Evolutionary conservation across 2,329 filamentous ascomycete genomes (phyloP).

Genomic region (Nectriaceae sp.): DNA sequence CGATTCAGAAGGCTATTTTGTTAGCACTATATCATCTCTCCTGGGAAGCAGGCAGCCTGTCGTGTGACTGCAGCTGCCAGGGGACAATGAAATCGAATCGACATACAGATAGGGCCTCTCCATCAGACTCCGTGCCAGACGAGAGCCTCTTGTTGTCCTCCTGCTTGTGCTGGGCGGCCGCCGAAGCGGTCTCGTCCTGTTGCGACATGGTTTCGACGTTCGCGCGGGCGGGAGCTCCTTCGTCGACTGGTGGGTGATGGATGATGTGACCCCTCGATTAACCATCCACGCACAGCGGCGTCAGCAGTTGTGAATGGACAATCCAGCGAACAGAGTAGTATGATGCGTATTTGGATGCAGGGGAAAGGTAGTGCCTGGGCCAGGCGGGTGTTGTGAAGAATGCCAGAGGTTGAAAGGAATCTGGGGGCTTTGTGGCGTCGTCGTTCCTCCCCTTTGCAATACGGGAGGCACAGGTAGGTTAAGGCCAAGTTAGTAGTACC

Average conservation of each 20-base stretch:
- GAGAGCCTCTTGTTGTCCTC: constrained; percentile 27
- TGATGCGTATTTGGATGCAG: constrained; percentile 14
- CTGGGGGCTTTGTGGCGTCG: constrained; percentile 25
- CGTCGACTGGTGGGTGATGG: not conserved
- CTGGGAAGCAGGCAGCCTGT: constrained; percentile 8
- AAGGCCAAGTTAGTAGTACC: not conserved
- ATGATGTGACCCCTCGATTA: constrained; percentile 24
- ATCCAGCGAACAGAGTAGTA: constrained; percentile 12
- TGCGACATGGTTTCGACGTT: constrained; percentile 35
- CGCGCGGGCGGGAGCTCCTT: constrained; percentile 1
- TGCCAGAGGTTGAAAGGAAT: constrained; percentile 26
- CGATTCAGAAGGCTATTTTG: constrained; percentile 36
- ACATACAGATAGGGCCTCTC: constrained; percentile 28
- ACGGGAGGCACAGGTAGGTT: not conserved
- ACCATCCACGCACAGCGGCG: constrained; percentile 19
- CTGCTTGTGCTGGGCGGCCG: constrained; percentile 15
- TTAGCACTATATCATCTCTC: constrained; percentile 17
- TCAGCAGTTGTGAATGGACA: constrained; percentile 11
- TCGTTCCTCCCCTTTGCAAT: constrained; percentile 2
- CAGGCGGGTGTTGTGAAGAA: constrained; percentile 24
- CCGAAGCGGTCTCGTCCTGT: constrained; percentile 31
- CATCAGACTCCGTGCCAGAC: constrained; percentile 33
- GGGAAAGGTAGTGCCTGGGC: constrained; percentile 17
- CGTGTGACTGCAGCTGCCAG: constrained; percentile 18
- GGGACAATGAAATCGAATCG: constrained; percentile 11